Evolutionary conservation across 768 basidiomycete genomes (phyloP).

Genomic region (Phanerochaete sordida): DNA sequence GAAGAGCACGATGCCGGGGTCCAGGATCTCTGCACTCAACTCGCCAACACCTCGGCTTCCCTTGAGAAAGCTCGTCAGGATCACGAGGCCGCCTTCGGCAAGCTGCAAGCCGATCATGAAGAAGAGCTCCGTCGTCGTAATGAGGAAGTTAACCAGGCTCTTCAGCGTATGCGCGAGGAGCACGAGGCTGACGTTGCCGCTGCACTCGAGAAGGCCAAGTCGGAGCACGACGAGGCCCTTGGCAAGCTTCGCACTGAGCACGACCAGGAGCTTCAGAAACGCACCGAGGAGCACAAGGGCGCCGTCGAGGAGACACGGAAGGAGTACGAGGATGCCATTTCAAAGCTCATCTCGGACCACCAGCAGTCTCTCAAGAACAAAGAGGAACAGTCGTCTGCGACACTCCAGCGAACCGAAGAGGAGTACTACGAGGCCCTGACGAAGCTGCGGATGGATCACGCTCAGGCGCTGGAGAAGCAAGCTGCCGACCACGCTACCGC

Average conservation of each 20-base stretch:
- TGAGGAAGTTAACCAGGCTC: constrained; percentile 49
- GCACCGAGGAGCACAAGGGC: constrained; percentile 49
- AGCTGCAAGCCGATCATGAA: constrained; percentile 39
- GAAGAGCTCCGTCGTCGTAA: constrained; percentile 45
- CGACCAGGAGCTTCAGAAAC: constrained; percentile 46
- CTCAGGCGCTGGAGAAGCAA: constrained; percentile 58
- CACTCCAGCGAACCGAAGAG: constrained; percentile 68
- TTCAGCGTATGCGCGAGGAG: constrained; percentile 49
- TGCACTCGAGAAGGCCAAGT: constrained; percentile 39
- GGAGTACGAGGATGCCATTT: constrained; percentile 52
- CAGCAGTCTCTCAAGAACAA: constrained; percentile 53
- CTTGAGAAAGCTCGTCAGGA: constrained; percentile 41
- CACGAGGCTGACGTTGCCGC: constrained; percentile 42
- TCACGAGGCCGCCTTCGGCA: constrained; percentile 58
- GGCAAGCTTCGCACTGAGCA: constrained; percentile 46
- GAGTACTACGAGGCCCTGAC: constrained; percentile 81
- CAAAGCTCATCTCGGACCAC: constrained; percentile 50
- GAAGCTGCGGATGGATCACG: constrained; percentile 71
- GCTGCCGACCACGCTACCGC: constrained; percentile 55
- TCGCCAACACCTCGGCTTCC: constrained; percentile 27
- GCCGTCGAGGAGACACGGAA: constrained; percentile 43
- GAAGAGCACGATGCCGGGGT: constrained; percentile 37
- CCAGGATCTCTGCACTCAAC: constrained; percentile 22
- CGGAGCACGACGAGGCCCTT: constrained; percentile 36
- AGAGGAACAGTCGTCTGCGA: constrained; percentile 53